Conservation (phyloP, 805 yeast species). For the Debaryomyces prosopidis region DNA sequence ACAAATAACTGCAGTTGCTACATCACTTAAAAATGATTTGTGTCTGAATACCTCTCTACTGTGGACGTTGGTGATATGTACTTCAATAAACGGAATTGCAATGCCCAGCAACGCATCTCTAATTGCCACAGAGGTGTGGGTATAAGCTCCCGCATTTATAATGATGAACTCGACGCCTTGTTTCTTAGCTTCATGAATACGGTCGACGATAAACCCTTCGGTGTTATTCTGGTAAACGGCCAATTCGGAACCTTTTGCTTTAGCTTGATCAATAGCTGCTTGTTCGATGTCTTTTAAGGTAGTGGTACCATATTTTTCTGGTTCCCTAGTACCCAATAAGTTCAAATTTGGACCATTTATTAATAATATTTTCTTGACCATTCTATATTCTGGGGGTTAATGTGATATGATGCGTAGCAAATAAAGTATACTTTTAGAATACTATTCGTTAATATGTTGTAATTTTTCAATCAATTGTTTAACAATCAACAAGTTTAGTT, state of each 20-base stretch:
- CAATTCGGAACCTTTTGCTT: constrained; percentile 29
- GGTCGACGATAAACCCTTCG: constrained; percentile 48
- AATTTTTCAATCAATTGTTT: no score
- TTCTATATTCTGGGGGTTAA: constrained; percentile 6
- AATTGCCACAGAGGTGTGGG: constrained; percentile 52
- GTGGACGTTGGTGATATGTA: constrained; percentile 53
- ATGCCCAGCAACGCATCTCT: constrained; percentile 52
- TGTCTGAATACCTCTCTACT: constrained; percentile 54
- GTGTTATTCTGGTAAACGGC: constrained; percentile 42
- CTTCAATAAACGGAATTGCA: constrained; percentile 49
- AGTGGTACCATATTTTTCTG: constrained; percentile 52
- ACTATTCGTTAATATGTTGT: no score
- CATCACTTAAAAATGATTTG: constrained; percentile 48
- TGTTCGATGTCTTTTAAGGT: constrained; percentile 43
- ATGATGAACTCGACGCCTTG: constrained; percentile 47
- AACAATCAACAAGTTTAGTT: no score
- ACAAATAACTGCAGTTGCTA: constrained; percentile 46
- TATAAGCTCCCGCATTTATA: constrained; percentile 54
- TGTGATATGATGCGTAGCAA: no score
- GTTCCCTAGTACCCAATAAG: constrained; percentile 49
- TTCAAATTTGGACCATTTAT: constrained; percentile 53
- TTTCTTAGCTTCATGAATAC: constrained; percentile 46
- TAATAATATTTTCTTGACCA: constrained; percentile 45
- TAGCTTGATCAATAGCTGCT: constrained; percentile 36
- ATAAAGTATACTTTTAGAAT: no score